A percentile compares a stretch with the other conserved stretches of the same genome.
These are phyloP conservation scores for Gossypium stocksii DNA, from an alignment of 345 rosid species.

Conservation along the genomic window DNA sequence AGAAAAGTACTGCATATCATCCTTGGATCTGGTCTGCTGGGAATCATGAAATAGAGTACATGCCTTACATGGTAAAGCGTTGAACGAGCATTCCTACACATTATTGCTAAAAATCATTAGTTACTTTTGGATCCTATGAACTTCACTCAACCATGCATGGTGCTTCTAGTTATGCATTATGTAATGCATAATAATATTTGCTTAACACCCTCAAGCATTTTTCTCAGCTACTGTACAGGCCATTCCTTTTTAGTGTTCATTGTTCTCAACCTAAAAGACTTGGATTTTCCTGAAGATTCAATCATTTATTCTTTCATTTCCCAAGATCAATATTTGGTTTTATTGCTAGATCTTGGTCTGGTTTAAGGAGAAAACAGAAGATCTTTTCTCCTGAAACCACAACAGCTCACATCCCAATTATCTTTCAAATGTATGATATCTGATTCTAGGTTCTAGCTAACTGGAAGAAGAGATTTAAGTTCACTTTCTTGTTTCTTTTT, in stretches of 20 bases:
- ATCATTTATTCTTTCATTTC: not conserved
- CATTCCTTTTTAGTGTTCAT: not conserved
- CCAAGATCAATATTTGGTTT: not conserved
- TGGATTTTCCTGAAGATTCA: not conserved
- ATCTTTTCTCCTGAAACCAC: too few relatives aligned
- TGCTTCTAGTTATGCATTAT: not conserved
- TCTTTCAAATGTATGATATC: not conserved
- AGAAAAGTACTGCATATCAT: conserved; percentile 82
- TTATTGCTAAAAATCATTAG: not conserved
- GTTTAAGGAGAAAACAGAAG: too few relatives aligned
- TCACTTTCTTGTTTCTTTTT: not conserved
- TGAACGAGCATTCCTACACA: not conserved
- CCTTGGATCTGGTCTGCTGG: conserved; percentile 98
- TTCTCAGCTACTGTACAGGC: not conserved
- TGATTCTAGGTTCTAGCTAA: not conserved
- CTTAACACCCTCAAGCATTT: not conserved
- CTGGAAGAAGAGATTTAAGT: not conserved
- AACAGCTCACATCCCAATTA: not conserved
- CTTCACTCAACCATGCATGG: not conserved
- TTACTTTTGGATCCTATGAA: not conserved
- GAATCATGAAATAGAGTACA: conserved; percentile 85
- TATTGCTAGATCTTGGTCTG: not conserved
- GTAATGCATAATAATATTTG: not conserved
- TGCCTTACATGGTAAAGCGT: conserved; percentile 81
- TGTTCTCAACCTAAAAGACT: not conserved